Evolutionary conservation across 345 rosid species (phyloP), one percentile per base, ranked within the genome.

Genomic region (Lepidium sativum): DNA sequence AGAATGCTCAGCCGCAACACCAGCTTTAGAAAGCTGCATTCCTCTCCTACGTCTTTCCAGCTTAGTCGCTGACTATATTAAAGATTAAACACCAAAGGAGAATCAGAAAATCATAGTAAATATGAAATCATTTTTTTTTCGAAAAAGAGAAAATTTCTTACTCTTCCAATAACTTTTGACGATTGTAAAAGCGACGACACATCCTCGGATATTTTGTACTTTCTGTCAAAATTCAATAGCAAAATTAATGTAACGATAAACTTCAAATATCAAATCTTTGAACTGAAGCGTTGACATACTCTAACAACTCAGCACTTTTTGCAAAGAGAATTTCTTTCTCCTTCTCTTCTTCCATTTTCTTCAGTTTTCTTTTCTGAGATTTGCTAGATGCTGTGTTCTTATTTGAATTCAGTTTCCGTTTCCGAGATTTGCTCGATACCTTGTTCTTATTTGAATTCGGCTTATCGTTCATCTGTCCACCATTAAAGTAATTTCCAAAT

Each of bases 311-410:
- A 5, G 77, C 72, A 62, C 84, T 81, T 78, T 78, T 77, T 0
- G 80, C 70, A 39, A 66, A 79, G 53, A 92, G 54, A 60, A 48
- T 32, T 41, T 62, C 68, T 65, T 60, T 82, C 74, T 79, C 78
- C 54, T 87, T 85, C 20, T 84, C 97, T 79, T 89, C 91, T 83
- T 81, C 90, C 54, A 88, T 38, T 83, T 88, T 86, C 84, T 84
- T 84, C 74, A 86, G 62, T 71, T 85, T 88, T 42, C 86, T 81
- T 72, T 80, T 73, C 78, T 78, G 87, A 13, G 85, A 83, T 64
- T 86, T 88, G 79, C 91, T 83, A 35, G 73, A 13, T 10, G 40
- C 63, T 3, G 72, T 66, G 9, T 25, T 61, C 35, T 61, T 50
- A 37, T 60, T 68, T 39, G 54, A 20, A 37, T 81, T 84, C 67